Conservation (phyloP, 768 basidiomycete genomes). For the Pleurotus platypus region DNA sequence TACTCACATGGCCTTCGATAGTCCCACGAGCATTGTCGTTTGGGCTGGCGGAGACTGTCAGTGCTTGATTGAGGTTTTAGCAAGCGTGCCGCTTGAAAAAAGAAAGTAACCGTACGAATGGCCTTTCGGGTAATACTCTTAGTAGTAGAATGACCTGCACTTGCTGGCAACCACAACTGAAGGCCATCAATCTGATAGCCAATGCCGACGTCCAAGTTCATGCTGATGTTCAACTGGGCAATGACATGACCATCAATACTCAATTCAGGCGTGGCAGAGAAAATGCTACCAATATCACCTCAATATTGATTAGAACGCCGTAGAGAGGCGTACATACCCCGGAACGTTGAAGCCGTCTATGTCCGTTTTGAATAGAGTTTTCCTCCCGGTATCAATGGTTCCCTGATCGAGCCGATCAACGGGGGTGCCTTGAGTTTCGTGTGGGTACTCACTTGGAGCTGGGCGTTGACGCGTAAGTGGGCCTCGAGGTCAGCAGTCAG, state of each 20-base stretch:
- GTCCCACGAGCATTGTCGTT: background rate
- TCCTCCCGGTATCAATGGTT: background rate
- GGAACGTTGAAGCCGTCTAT: background rate
- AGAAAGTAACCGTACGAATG: background rate
- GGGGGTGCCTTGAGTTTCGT: background rate
- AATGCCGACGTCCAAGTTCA: background rate
- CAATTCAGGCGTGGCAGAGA: background rate
- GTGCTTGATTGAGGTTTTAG: background rate
- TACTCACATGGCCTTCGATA: background rate
- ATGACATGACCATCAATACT: background rate
- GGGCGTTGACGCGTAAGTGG: background rate
- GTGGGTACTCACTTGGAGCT: background rate
- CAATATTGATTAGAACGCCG: background rate
- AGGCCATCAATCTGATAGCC: background rate
- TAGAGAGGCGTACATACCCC: background rate
- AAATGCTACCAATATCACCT: background rate
- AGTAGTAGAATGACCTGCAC: background rate
- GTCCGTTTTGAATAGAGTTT: background rate
- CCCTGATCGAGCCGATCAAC: background rate
- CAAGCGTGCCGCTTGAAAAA: background rate
- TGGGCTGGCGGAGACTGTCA: background rate
- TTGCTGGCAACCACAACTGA: background rate
- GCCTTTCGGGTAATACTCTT: background rate
- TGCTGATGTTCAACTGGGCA: constrained; percentile 2
- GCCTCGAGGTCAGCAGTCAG: constrained; percentile 3